Conservation (phyloP, 1,284 basidiomycete genomes). For the Marasmius sp. region DNA sequence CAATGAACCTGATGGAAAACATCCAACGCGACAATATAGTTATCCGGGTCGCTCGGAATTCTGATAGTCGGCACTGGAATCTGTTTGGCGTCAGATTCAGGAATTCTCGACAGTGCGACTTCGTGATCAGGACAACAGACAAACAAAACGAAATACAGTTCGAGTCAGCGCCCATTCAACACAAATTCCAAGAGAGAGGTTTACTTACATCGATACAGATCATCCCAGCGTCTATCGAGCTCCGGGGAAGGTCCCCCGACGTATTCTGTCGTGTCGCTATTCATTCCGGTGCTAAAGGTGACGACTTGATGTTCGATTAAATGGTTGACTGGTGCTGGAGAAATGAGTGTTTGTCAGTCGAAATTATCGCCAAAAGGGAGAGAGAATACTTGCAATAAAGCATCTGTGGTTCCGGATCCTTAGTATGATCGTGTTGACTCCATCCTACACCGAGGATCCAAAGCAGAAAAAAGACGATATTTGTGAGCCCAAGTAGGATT, state of each 20-base stretch:
- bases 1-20: constrained; percentile 34
- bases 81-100: constrained; percentile 19
- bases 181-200: not conserved
- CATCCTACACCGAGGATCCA: too few species aligned
- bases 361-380: too few species aligned
- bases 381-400: too few species aligned
- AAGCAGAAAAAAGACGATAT: too few species aligned
- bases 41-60: constrained; percentile 22
- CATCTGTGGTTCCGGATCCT: too few species aligned
- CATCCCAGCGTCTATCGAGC: constrained; percentile 13
- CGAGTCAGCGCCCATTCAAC: too few species aligned
- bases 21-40: constrained; percentile 25
- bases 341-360: too few species aligned
- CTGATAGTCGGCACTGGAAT: constrained; percentile 25
- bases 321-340: not conserved
- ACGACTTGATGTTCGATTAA: not conserved
- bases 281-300: not conserved
- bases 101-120: constrained; percentile 24
- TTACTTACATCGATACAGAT: constrained; percentile 11
- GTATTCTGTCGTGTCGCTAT: constrained; percentile 8
- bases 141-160: too few species aligned
- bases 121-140: not conserved
- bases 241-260: constrained; percentile 11
- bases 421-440: too few species aligned
- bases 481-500: too few species aligned